Conservation (phyloP, 1,139 yeast species). For the Sugiyamaella sp. region DNA sequence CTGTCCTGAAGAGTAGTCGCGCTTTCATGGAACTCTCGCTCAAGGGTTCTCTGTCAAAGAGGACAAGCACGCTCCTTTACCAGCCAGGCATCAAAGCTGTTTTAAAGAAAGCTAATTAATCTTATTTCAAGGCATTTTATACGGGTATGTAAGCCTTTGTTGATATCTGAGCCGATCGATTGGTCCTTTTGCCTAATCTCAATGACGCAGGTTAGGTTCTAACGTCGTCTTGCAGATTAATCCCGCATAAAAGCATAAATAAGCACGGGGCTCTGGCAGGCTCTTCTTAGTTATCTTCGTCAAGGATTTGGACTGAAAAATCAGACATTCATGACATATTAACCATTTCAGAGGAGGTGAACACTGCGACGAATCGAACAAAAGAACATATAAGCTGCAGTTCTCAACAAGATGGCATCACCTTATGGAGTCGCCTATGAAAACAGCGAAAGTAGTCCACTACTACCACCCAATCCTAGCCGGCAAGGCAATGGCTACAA, state of each 20-base stretch:
- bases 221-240: background rate
- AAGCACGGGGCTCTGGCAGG: background rate
- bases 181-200: background rate
- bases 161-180: too few species aligned
- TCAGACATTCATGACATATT: too few species aligned
- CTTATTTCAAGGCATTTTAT: too few species aligned
- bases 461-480: background rate
- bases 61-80: too few species aligned
- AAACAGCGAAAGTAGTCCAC: background rate
- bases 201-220: background rate
- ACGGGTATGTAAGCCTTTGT: too few species aligned
- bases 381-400: background rate
- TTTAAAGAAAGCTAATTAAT: too few species aligned
- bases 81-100: too few species aligned
- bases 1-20: too few species aligned
- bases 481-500: background rate
- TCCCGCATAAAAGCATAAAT: slow-evolving; percentile 2
- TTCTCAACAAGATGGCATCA: background rate
- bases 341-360: too few species aligned
- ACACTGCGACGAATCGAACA: background rate
- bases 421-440: background rate
- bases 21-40: too few species aligned
- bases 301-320: too few species aligned
- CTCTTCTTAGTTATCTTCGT: background rate
- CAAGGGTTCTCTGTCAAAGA: too few species aligned